phyloP scores from a whole-genome alignment of 805 yeast genomes.

The Teunomyces stri region DNA sequence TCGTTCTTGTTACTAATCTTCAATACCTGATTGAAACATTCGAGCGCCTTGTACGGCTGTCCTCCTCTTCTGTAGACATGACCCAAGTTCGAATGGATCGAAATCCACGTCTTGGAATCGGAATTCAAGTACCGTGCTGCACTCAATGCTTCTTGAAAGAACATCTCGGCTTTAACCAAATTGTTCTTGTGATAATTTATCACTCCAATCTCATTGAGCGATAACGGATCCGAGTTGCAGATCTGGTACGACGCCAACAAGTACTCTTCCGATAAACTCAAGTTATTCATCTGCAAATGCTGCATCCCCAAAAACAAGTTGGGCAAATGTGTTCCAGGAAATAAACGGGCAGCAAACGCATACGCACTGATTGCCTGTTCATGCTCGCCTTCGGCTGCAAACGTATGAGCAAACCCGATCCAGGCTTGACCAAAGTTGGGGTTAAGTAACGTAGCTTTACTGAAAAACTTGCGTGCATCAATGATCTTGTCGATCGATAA shows the following conservation, averaged over 20 bases:
- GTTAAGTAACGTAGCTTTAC: slow-evolving; percentile 82
- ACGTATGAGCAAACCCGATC: slow-evolving; percentile 98
- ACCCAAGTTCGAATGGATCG: slow-evolving; percentile 83
- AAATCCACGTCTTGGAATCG: slow-evolving; percentile 79
- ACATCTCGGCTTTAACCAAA: slow-evolving; percentile 64
- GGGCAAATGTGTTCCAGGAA: slow-evolving; percentile 89
- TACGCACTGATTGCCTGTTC: slow-evolving; percentile 98
- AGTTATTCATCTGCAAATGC: slow-evolving; percentile 81
- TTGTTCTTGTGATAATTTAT: slow-evolving; percentile 77
- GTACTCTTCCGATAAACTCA: slow-evolving; percentile 83
- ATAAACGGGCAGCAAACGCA: slow-evolving; percentile 89
- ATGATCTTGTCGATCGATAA: slow-evolving; percentile 65
- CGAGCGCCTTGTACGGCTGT: slow-evolving; percentile 62
- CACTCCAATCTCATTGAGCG: slow-evolving; percentile 91
- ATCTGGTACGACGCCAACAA: slow-evolving; percentile 69
- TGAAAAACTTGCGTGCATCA: slow-evolving; percentile 85
- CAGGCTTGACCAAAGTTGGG: slow-evolving; percentile 94
- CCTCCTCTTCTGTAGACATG: slow-evolving; percentile 78
- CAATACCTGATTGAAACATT: slow-evolving; percentile 73
- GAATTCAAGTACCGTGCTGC: slow-evolving; percentile 69
- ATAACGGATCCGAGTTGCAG: slow-evolving; percentile 81
- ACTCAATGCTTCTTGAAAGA: slow-evolving; percentile 65
- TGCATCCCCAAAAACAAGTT: slow-evolving; percentile 93
- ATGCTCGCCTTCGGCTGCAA: slow-evolving; percentile 97
- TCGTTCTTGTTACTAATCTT: slow-evolving; percentile 68